These are phyloP conservation scores for Flaveria ramosissima DNA, from an alignment of 129 eudicot genomes.

Conservation along the genomic window DNA sequence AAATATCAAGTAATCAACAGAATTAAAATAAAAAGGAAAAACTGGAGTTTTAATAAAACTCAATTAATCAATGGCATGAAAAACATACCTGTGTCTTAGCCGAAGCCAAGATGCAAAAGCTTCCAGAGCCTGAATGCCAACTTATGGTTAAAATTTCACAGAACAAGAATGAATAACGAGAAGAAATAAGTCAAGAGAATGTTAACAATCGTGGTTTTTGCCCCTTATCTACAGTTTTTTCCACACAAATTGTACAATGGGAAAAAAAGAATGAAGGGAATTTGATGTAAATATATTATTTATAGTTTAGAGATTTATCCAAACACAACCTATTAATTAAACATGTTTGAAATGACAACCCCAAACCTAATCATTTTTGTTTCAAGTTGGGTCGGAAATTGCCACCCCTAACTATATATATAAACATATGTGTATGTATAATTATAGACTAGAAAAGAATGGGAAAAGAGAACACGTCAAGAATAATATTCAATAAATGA, in stretches of 20 bases:
- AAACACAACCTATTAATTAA: not conserved
- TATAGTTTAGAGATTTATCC: no score
- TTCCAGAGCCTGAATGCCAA: conserved; percentile 74
- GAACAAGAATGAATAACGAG: conserved; percentile 6
- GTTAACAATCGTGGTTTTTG: not conserved
- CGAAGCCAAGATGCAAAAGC: conserved; percentile 99
- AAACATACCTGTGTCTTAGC: conserved; percentile 74
- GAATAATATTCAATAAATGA: not conserved
- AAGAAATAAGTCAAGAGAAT: not conserved
- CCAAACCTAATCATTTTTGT: not conserved
- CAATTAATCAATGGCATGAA: not conserved
- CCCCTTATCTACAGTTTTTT: not conserved
- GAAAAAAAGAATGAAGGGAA: not conserved
- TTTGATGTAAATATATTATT: not conserved
- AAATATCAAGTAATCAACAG: conserved; percentile 21
- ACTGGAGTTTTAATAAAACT: not conserved
- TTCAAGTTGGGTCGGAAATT: not conserved
- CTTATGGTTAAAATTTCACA: conserved; percentile 22
- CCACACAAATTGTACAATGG: not conserved
- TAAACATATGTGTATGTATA: not conserved
- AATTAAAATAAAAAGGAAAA: not conserved
- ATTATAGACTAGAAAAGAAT: not conserved
- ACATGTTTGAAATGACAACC: not conserved
- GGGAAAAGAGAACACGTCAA: not conserved
- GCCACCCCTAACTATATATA: not conserved